Percentiles rank a stretch among this genome's conserved stretches.
phyloP scores from a whole-genome alignment of 305 asterid species.

The Fraxinus platypoda region DNA sequence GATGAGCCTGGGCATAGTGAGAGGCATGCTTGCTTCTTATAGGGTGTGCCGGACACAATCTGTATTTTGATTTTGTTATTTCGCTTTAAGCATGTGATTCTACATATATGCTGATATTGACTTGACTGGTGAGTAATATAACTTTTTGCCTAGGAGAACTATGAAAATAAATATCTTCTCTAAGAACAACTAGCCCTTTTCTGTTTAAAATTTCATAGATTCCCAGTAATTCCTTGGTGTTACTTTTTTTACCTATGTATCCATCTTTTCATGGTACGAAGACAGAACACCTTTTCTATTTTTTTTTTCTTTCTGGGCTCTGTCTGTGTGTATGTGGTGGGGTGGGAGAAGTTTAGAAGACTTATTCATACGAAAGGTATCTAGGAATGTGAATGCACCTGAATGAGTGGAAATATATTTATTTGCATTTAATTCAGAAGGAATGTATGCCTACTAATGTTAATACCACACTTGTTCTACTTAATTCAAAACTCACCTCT shows the following conservation, averaged over 20 bases:
- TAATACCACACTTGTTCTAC: not conserved
- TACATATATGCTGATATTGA: not conserved
- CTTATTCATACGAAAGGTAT: not conserved
- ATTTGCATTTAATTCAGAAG: not conserved
- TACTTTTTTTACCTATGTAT: not conserved
- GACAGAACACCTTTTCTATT: not conserved
- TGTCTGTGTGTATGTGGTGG: not conserved
- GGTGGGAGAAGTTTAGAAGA: not conserved
- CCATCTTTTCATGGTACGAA: not conserved
- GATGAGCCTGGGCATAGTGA: not conserved
- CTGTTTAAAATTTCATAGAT: not conserved
- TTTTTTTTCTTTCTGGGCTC: not conserved
- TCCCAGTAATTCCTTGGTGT: not conserved
- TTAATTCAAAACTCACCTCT: conserved; percentile 15
- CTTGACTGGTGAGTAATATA: not conserved
- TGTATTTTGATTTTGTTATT: not conserved
- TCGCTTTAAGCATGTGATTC: not conserved
- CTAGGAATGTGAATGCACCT: not conserved
- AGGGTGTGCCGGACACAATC: not conserved
- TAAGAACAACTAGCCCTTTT: not conserved
- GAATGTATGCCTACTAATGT: not conserved
- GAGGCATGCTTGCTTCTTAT: not conserved
- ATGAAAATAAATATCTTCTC: not conserved
- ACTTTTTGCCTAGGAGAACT: not conserved
- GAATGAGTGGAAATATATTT: not conserved